These are phyloP conservation scores for Talinum fruticosum DNA, from an alignment of 148 eudicot genomes.

Conservation along the genomic window DNA sequence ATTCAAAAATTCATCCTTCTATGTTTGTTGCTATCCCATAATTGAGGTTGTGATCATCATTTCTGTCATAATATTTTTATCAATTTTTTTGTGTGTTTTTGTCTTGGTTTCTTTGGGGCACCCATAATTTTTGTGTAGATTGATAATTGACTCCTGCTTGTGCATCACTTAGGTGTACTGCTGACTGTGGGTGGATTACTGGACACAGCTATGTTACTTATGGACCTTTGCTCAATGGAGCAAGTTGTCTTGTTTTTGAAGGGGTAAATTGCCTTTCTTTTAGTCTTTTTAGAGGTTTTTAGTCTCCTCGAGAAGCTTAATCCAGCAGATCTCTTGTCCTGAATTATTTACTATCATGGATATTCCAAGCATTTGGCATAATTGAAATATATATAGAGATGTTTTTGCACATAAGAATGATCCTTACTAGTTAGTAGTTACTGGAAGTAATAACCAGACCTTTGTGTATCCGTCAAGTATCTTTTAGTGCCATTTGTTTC, in stretches of 20 bases:
- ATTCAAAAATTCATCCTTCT: not conserved
- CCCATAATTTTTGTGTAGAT: not conserved
- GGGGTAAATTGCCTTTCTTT: slow-evolving; percentile 60
- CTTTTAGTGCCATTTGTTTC: not conserved
- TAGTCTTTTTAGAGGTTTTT: not conserved
- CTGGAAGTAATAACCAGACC: not conserved
- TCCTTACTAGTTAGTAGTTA: not conserved
- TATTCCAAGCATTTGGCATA: not conserved
- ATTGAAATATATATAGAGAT: not conserved
- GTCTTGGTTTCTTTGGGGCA: not conserved
- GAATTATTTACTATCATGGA: not conserved
- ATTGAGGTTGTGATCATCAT: not conserved
- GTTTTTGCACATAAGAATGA: not conserved
- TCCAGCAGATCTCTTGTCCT: not conserved
- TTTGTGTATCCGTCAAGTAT: not conserved
- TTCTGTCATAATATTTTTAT: not conserved
- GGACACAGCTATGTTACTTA: slow-evolving; percentile 98
- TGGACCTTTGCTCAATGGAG: slow-evolving; percentile 98
- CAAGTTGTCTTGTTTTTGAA: slow-evolving; percentile 76
- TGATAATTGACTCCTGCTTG: not conserved
- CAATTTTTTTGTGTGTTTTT: not conserved
- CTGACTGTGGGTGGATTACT: slow-evolving; percentile 99
- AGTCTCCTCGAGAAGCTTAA: not conserved
- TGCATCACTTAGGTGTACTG: slow-evolving; percentile 71
- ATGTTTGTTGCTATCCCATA: not conserved